A percentile compares a stretch with the other conserved stretches of the same genome.
phyloP scores from a whole-genome alignment of 2,329 filamentous ascomycete genomes.

The Blastomyces gilchristii region DNA sequence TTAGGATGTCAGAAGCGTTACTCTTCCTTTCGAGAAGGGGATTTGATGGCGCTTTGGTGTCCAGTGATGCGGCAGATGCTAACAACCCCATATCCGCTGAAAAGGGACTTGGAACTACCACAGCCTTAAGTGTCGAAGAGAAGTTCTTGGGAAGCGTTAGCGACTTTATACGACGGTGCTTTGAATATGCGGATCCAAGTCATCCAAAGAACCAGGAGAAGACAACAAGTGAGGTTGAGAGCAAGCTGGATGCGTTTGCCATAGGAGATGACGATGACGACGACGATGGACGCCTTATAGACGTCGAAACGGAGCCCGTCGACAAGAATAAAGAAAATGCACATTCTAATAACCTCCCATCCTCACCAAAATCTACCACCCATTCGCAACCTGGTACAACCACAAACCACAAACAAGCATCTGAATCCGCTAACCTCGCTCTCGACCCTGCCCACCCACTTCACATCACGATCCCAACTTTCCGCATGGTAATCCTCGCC shows the following conservation, averaged over 20 bases:
- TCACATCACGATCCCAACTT: constrained; percentile 91
- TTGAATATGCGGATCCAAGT: constrained; percentile 95
- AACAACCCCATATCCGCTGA: constrained; percentile 26
- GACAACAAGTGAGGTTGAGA: constrained; percentile 22
- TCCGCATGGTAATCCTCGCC: constrained; percentile 95
- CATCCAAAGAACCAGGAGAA: constrained; percentile 49
- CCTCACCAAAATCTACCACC: constrained; percentile 18
- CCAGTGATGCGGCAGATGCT: constrained; percentile 48
- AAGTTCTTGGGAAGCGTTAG: constrained; percentile 86
- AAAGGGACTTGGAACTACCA: constrained; percentile 27
- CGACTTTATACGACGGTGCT: constrained; percentile 90
- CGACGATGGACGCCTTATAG: constrained; percentile 28
- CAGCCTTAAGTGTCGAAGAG: constrained; percentile 60
- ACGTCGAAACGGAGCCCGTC: constrained; percentile 7
- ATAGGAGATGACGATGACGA: constrained; percentile 65
- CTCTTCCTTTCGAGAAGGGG: constrained; percentile 86
- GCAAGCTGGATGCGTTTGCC: constrained; percentile 52
- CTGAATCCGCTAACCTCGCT: constrained; percentile 74
- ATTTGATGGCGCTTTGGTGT: constrained; percentile 61
- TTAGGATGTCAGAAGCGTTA: constrained; percentile 87
- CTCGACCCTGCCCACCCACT: constrained; percentile 87
- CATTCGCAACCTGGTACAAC: constrained; percentile 23
- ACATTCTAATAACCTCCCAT: constrained; percentile 17
- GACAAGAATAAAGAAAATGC: constrained; percentile 12
- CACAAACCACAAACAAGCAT: constrained; percentile 49